Base-by-base conservation (phyloP, 345 rosid species). In the Arabis alpina region DNA sequence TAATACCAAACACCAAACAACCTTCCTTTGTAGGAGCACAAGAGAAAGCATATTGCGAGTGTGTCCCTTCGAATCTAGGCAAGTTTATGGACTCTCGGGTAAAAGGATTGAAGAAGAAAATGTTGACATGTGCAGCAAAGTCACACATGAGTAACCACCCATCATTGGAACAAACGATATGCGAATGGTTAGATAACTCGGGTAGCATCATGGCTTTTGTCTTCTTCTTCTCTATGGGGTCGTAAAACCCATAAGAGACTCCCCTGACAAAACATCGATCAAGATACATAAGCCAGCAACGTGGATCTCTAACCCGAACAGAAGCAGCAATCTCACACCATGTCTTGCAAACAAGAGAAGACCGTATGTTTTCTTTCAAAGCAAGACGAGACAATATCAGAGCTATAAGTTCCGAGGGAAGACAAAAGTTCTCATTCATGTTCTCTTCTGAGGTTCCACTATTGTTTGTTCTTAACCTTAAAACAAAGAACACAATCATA, bases 1-100 rank as follows among this genome's bases (percentile, higher is more conserved):
- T 5, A 42, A 47, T 50, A 50, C 15, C 48, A 40, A 58, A 23
- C 5, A 58, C 47, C 16, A 58, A 41, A 40, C 48, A 58, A 24
- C 15, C 34, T 10, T 10, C 12, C 55, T 25, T 51, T 10, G 55
- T 51, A 24, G 55, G 55, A 24, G 48, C 63, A 39, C 63, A 58
- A 24, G 63, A 39, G 48, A 58, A 58, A 40, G 34, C 47, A 58
- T 40, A 57, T 16, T 15, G 0, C 25, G 23, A 3, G 3, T 1
- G 11, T 16, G 3, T 2, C 10, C 4, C 23, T 1, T 23, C 12
- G 27, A 8, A 8, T 24, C 8, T 25, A 51, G 34, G 55, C 55
- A 51, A 51, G 15, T 51, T 24, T 51, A 51, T 24, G 15, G 34
- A 14, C 3, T 25, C 55, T 10, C 55, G 32, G 3, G 55, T 51